These are phyloP conservation scores for Elaeagnus macrophylla DNA, from an alignment of 306 rosid species.

Conservation along the genomic window DNA sequence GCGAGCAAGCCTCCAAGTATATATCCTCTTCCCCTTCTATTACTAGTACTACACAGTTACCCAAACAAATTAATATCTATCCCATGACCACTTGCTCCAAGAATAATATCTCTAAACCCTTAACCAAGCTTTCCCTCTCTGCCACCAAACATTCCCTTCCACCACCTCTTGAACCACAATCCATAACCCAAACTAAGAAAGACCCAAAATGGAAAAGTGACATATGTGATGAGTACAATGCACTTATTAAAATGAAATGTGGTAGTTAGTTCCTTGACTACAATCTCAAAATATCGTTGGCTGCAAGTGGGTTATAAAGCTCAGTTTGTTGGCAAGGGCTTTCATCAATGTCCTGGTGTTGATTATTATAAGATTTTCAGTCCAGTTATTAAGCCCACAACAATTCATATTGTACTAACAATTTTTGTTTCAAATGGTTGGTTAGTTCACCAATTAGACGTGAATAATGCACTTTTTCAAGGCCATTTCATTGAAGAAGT, in stretches of 20 bases:
- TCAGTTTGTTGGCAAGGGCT: neutral
- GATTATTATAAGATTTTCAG: neutral
- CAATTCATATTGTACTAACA: neutral
- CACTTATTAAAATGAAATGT: neutral
- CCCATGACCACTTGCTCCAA: neutral
- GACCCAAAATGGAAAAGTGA: neutral
- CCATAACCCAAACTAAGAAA: neutral
- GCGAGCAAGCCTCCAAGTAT: too few species aligned
- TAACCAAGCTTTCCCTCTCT: neutral
- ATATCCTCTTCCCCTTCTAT: too few species aligned
- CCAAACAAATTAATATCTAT: neutral
- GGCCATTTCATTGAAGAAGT: neutral
- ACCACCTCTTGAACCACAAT: neutral
- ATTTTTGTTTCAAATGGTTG: neutral
- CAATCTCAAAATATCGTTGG: neutral
- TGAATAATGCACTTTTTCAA: neutral
- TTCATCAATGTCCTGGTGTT: neutral
- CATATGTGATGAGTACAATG: neutral
- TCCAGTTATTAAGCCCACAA: neutral
- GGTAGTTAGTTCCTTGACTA: neutral
- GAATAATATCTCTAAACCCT: neutral
- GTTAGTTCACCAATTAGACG: neutral
- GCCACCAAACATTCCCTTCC: neutral
- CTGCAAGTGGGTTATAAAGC: slow-evolving; percentile 1
- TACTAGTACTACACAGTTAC: too few species aligned